phyloP scores from a whole-genome alignment of 345 rosid genomes.

The Pseudoturritis turrita region DNA sequence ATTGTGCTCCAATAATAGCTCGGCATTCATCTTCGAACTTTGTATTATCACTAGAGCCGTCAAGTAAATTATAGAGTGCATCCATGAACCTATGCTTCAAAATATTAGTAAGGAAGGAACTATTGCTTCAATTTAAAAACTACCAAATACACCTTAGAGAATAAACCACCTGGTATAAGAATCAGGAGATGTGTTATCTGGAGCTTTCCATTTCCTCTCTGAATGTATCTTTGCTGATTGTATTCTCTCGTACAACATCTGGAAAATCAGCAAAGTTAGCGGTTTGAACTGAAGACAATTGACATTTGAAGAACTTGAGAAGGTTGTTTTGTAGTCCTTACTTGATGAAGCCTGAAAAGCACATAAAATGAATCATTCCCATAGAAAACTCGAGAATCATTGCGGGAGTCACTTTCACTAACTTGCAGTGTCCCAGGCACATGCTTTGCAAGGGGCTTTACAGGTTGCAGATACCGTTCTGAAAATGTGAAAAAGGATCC shows the following conservation, averaged over 20 bases:
- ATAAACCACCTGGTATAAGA: constrained; percentile 72
- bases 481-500: constrained; percentile 57
- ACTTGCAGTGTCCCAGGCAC: constrained; percentile 48
- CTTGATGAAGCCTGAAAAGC: constrained; percentile 96
- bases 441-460: constrained; percentile 90
- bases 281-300: neutral
- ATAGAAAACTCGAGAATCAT: constrained; percentile 65
- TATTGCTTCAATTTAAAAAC: neutral
- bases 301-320: neutral
- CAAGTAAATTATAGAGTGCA: constrained; percentile 86
- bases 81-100: constrained; percentile 62
- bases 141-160: neutral
- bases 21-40: constrained; percentile 99
- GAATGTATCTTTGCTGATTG: constrained; percentile 92
- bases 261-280: constrained; percentile 19
- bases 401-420: constrained; percentile 44
- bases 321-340: constrained; percentile 33
- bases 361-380: constrained; percentile 96
- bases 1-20: constrained; percentile 92
- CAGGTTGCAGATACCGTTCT: constrained; percentile 63
- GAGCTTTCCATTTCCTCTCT: constrained; percentile 86
- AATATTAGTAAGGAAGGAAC: neutral
- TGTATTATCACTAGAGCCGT: constrained; percentile 86
- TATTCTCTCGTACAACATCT: constrained; percentile 92
- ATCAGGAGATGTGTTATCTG: constrained; percentile 66